Percentiles rank a stretch among this genome's conserved stretches.
Conservation (phyloP, 495 filamentous ascomycete genomes). For the Staphylotrichum tortipilum region DNA sequence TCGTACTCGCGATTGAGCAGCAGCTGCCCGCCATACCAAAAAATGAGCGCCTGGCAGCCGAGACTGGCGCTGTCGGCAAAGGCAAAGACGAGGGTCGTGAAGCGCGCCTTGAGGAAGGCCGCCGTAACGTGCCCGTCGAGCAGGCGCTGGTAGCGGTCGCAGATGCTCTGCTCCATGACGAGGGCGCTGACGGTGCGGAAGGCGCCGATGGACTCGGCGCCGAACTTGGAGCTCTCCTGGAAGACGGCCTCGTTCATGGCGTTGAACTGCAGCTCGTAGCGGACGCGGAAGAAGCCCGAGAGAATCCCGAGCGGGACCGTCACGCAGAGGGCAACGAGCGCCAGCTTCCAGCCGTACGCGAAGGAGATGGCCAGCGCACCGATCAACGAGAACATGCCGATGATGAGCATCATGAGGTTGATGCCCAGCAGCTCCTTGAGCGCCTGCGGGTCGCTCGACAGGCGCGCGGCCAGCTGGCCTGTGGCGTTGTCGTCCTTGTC, state of each 20-base stretch:
- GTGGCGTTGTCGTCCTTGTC: conserved; percentile 53
- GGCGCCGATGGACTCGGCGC: conserved; percentile 51
- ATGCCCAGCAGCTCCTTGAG: conserved; percentile 54
- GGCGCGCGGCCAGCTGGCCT: conserved; percentile 51
- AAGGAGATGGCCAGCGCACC: conserved; percentile 45
- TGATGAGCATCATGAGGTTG: conserved; percentile 46
- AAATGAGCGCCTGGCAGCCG: conserved; percentile 41
- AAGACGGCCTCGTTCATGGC: conserved; percentile 48
- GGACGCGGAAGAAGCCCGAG: conserved; percentile 43
- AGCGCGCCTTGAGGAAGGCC: conserved; percentile 37
- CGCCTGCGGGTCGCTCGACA: conserved; percentile 50
- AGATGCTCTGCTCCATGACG: conserved; percentile 48
- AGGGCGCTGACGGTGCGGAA: conserved; percentile 51
- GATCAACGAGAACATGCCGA: conserved; percentile 41
- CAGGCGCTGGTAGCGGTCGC: conserved; percentile 33
- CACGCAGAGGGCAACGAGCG: conserved; percentile 41
- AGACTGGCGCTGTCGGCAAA: conserved; percentile 36
- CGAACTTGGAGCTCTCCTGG: conserved; percentile 49
- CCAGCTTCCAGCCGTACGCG: conserved; percentile 51
- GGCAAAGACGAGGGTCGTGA: conserved; percentile 38
- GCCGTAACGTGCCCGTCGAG: conserved; percentile 29
- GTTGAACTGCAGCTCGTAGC: conserved; percentile 50
- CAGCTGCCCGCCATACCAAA: conserved; percentile 42
- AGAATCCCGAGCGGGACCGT: conserved; percentile 40
- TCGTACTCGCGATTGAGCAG: conserved; percentile 31